Evolutionary conservation across 1,284 basidiomycete species (phyloP).

Genomic region (Vanrija sp.): DNA sequence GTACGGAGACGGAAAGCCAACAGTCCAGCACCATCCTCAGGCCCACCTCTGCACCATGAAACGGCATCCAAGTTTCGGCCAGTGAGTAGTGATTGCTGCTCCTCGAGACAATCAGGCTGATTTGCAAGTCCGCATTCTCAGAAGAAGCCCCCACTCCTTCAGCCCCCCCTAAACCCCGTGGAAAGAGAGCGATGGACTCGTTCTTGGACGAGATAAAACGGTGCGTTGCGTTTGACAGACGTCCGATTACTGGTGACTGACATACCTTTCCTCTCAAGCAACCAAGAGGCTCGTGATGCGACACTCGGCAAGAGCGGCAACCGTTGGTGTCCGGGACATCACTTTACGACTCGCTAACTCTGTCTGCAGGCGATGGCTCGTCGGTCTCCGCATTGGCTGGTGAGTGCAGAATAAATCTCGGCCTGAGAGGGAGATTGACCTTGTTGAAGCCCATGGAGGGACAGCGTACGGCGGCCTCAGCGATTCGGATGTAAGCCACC

Average conservation of each 20-base stretch:
- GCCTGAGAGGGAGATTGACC: background rate
- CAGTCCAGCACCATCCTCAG: no score
- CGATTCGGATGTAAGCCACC: slow-evolving; percentile 30
- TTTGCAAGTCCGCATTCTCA: background rate
- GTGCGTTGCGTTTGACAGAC: slow-evolving; percentile 50
- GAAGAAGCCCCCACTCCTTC: slow-evolving; percentile 50
- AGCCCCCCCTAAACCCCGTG: slow-evolving; percentile 67
- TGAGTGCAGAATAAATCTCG: slow-evolving; percentile 38
- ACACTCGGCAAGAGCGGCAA: slow-evolving; percentile 63
- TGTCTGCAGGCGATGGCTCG: slow-evolving; percentile 50
- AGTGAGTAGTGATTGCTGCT: no score
- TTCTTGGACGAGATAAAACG: slow-evolving; percentile 91
- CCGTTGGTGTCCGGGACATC: slow-evolving; percentile 51
- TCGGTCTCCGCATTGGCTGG: slow-evolving; percentile 84
- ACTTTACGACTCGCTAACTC: background rate
- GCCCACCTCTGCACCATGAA: no score
- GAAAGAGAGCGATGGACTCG: slow-evolving; percentile 86
- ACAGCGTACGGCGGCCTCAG: slow-evolving; percentile 13
- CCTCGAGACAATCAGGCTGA: no score
- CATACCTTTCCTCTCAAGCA: slow-evolving; percentile 53
- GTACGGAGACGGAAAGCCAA: no score
- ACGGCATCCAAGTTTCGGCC: no score
- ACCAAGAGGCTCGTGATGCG: slow-evolving; percentile 83
- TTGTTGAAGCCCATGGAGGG: slow-evolving; percentile 24
- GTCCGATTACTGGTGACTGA: background rate